Percentiles rank a stretch among this genome's conserved stretches.
phyloP scores from a whole-genome alignment of 345 rosid genomes.

The Eucalyptus virginea region DNA sequence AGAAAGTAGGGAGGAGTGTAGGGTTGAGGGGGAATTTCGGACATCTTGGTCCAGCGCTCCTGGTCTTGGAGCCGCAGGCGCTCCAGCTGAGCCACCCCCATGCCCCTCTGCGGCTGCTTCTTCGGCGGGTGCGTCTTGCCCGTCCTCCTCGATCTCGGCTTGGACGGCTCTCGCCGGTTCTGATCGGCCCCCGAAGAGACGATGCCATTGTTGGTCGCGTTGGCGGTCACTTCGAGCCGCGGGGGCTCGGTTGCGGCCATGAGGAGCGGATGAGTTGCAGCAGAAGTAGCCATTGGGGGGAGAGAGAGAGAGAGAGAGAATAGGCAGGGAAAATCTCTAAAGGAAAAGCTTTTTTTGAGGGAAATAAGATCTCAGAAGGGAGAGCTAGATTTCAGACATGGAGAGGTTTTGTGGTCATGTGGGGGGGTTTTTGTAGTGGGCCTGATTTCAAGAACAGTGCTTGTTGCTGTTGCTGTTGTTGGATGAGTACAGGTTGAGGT shows the following conservation, averaged over 20 bases:
- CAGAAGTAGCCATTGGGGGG: background rate
- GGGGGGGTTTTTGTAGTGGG: background rate
- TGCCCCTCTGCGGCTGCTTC: conserved; percentile 52
- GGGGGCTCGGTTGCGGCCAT: background rate
- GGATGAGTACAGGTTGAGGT: background rate
- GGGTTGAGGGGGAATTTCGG: background rate
- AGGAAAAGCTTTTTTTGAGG: background rate
- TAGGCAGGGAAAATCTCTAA: background rate
- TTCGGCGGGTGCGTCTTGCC: conserved; percentile 17
- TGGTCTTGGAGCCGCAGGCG: conserved; percentile 28
- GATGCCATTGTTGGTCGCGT: background rate
- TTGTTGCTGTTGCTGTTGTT: background rate
- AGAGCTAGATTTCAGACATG: background rate
- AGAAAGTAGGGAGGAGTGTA: background rate
- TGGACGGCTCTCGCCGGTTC: background rate
- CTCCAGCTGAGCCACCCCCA: conserved; percentile 82
- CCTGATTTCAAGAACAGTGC: background rate
- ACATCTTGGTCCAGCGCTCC: conserved; percentile 21
- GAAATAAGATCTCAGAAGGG: background rate
- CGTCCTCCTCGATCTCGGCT: background rate
- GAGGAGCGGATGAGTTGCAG: background rate
- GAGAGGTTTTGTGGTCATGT: background rate
- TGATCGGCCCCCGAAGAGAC: conserved; percentile 3
- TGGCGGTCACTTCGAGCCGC: background rate
- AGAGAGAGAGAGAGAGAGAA: background rate